Percentiles rank a stretch among this genome's conserved stretches.
Evolutionary conservation across 2,329 filamentous ascomycete species (phyloP).

Genomic region (Erysiphe pulchra): DNA sequence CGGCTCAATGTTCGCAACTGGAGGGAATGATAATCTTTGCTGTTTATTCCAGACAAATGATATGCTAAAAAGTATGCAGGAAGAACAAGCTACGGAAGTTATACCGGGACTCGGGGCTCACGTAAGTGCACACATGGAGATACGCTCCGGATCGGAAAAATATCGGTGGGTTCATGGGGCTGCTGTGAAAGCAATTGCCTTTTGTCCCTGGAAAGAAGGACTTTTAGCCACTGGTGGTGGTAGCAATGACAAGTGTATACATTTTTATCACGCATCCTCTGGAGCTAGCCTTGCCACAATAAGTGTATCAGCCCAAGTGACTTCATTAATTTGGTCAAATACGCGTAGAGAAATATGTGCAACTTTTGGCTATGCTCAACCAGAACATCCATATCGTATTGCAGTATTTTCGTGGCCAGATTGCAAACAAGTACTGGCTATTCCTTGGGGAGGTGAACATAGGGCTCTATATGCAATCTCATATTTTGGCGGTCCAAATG

Average conservation of each 20-base stretch:
- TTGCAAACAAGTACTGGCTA: constrained; percentile 60
- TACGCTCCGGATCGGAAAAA: constrained; percentile 31
- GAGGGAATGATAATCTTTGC: constrained; percentile 80
- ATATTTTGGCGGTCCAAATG: constrained; percentile 40
- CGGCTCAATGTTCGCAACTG: constrained; percentile 56
- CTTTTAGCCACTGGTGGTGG: constrained; percentile 80
- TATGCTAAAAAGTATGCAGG: constrained; percentile 1
- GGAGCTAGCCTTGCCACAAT: constrained; percentile 74
- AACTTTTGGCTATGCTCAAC: constrained; percentile 81
- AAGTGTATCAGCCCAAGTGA: constrained; percentile 79
- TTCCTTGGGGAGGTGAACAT: constrained; percentile 60
- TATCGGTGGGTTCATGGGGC: constrained; percentile 59
- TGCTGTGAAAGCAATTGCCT: constrained; percentile 88
- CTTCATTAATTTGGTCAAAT: constrained; percentile 70
- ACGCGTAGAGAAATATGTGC: constrained; percentile 70
- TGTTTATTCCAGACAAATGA: constrained; percentile 40
- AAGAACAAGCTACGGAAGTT: background rate
- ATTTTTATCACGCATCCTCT: constrained; percentile 75
- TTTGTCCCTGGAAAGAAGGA: constrained; percentile 78
- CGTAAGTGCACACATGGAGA: constrained; percentile 10
- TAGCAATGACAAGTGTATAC: constrained; percentile 82
- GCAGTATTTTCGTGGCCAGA: constrained; percentile 89
- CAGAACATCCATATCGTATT: constrained; percentile 69
- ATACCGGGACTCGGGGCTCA: background rate
- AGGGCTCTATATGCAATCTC: constrained; percentile 70